phyloP scores from a whole-genome alignment of 2,329 filamentous ascomycete species.

The Trichoderma brevicompactum region DNA sequence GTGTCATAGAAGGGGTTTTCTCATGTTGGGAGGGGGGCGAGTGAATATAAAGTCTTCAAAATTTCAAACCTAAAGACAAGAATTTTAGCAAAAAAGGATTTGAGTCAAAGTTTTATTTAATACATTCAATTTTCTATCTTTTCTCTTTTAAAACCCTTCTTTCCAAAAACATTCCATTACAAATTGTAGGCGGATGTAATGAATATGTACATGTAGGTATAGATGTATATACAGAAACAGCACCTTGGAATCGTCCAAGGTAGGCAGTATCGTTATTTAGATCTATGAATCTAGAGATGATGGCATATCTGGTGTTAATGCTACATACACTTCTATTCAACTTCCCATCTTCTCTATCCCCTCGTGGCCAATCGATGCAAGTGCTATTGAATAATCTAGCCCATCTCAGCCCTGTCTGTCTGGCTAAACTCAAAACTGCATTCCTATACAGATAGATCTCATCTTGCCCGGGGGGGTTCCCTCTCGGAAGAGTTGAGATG shows the following conservation, averaged over 20 bases:
- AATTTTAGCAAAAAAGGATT: neutral
- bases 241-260: too few relatives aligned
- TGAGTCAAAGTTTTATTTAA: slow-evolving; percentile 25
- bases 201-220: too few relatives aligned
- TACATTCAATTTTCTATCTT: slow-evolving; percentile 7
- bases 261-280: too few relatives aligned
- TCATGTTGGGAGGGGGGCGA: neutral
- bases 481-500: slow-evolving; percentile 12
- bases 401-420: too few relatives aligned
- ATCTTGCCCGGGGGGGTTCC: slow-evolving; percentile 9
- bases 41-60: neutral
- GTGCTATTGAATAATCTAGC: neutral
- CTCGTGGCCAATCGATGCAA: neutral
- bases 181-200: too few relatives aligned
- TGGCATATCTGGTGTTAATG: too few relatives aligned
- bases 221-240: too few relatives aligned
- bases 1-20: slow-evolving; percentile 36
- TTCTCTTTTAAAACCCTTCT: too few relatives aligned
- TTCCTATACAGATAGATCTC: neutral
- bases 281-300: too few relatives aligned
- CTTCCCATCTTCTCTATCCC: neutral
- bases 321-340: neutral
- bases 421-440: too few relatives aligned
- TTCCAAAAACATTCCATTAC: neutral
- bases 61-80: neutral